Base-by-base conservation (phyloP, 352 stramenopile species). In the Nothophytophthora sp. region DNA sequence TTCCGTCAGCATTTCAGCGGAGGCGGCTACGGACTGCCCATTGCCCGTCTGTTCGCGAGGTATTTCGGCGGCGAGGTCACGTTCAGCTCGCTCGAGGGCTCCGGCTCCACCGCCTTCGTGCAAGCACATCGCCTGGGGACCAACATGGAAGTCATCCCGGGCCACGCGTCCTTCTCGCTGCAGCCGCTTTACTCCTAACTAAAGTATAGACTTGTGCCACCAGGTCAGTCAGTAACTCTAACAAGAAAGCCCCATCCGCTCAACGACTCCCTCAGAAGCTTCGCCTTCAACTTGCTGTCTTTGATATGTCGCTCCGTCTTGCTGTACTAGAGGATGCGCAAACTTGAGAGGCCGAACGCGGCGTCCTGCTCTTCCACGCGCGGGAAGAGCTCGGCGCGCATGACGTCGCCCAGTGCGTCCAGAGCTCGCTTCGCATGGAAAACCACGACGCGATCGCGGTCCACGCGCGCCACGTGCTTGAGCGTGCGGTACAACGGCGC, bases 41-140 rank as follows among this genome's bases (percentile, higher is more conserved):
- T 93, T 52, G 72, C 80, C 19, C 70, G 82, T 24, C 83, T 97
- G 46, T 99, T 99, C 67, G 96, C 96, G 28, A 83, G 97, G 33
- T 99, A 99, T 69, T 99, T 99, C 73, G 97, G 97, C 27, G 98
- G 98, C 22, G 97, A 99, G 67, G 73, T 99, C 22, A 96, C 88
- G 42, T 98, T 99, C 70, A 98, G 98, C 55, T 99, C 94, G 23
- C 98, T 99, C 67, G 97, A 99, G 69, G 97, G 98, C 19, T 98
- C 95, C 35, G 97, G 97, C 11, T 99, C 97, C 22, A 97, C 98
- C 55, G 80, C 69, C n/a, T 93, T 91, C 45, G 85, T 93, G 42
- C 82, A 93, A 57, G 80, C 77, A 27, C 82, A 90, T 38, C 76
- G 82, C 9, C 68, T 93, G 30, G 82, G 82, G 35, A 87, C 73